phyloP scores from a whole-genome alignment of 2,329 filamentous ascomycete genomes.

The Pseudogymnoascus sp. region DNA sequence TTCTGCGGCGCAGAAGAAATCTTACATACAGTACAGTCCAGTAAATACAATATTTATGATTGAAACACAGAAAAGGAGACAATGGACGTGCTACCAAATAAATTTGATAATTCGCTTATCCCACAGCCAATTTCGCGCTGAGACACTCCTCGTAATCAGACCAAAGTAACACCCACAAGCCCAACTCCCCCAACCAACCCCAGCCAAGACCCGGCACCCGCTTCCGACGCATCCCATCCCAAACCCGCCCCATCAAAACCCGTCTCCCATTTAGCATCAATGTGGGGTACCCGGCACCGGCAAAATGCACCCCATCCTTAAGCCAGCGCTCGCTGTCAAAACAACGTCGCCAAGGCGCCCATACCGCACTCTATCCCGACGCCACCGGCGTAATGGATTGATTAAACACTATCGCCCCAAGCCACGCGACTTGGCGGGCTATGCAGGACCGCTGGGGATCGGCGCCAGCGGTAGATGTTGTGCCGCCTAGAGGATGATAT shows the following conservation, averaged over 20 bases:
- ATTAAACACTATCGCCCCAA: background rate
- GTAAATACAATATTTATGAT: background rate
- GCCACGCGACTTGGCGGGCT: background rate
- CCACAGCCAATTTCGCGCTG: background rate
- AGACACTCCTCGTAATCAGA: background rate
- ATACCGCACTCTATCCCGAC: background rate
- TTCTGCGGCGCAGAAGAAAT: background rate
- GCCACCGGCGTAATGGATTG: background rate
- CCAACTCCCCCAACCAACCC: background rate
- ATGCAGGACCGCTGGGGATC: background rate
- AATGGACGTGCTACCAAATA: background rate
- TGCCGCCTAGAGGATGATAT: background rate
- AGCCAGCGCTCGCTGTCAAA: background rate
- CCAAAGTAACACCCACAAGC: background rate
- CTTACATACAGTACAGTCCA: background rate
- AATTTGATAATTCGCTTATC: background rate
- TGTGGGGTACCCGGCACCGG: background rate
- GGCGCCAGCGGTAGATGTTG: background rate
- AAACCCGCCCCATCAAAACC: background rate
- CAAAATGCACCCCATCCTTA: background rate
- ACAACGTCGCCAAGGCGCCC: background rate
- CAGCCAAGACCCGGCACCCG: background rate
- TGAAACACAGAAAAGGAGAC: background rate
- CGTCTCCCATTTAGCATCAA: background rate
- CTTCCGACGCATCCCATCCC: background rate